Conservation (phyloP, 1,284 basidiomycete species). For the Polyporus tsugae region DNA sequence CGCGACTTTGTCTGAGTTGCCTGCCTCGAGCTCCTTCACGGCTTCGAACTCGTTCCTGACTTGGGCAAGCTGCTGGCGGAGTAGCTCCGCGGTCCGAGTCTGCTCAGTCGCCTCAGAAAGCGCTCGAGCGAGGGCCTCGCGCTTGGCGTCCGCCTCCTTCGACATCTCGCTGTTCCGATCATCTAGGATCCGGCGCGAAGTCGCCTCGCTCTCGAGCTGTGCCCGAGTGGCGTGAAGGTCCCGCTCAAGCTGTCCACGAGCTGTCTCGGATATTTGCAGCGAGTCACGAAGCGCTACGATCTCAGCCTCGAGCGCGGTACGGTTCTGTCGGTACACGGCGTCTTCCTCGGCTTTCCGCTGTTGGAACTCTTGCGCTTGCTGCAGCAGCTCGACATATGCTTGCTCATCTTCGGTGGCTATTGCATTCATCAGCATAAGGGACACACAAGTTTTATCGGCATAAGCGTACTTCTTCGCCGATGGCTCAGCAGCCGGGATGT, state of each 20-base stretch:
- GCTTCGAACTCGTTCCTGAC: constrained; percentile 73
- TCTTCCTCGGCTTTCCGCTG: constrained; percentile 64
- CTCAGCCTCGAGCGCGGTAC: constrained; percentile 59
- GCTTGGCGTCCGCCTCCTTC: constrained; percentile 65
- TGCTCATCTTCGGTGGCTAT: constrained; percentile 75
- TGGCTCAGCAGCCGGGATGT: constrained; percentile 72
- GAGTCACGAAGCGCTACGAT: constrained; percentile 57
- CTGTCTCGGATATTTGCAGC: constrained; percentile 49
- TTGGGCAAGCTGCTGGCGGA: constrained; percentile 76
- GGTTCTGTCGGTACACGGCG: constrained; percentile 60
- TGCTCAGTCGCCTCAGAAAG: constrained; percentile 75
- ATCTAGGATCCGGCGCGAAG: constrained; percentile 68
- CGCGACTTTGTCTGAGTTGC: constrained; percentile 69
- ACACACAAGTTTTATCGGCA: background rate
- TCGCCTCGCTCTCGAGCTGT: constrained; percentile 68
- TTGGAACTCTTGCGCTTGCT: constrained; percentile 65
- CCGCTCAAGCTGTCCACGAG: constrained; percentile 59
- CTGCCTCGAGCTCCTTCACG: constrained; percentile 74
- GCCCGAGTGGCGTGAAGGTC: constrained; percentile 71
- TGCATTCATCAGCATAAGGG: constrained; percentile 10
- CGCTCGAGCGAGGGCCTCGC: constrained; percentile 66
- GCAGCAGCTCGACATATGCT: constrained; percentile 71
- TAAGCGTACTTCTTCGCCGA: constrained; percentile 68
- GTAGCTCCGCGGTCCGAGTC: constrained; percentile 64
- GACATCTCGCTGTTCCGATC: constrained; percentile 71